A percentile compares a stretch with the other conserved stretches of the same genome.
Evolutionary conservation across 768 basidiomycete genomes (phyloP).

Genomic region (Xerocomus brunneocitrinus): DNA sequence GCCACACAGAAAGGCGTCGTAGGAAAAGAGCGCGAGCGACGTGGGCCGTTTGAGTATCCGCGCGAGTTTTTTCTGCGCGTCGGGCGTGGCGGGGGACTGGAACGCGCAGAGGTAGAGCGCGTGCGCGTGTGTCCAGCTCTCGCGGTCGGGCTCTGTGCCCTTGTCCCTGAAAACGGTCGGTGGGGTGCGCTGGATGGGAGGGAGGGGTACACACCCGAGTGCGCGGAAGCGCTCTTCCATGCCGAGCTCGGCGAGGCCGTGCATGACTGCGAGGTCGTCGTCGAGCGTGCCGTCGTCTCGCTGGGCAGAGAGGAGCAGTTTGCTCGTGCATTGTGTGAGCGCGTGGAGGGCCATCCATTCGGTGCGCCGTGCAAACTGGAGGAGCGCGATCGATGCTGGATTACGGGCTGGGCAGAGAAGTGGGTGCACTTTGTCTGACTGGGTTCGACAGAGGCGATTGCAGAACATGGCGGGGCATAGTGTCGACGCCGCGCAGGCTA

Average conservation of each 20-base stretch:
- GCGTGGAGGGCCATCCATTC: conserved; percentile 74
- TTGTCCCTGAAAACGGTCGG: conserved; percentile 25
- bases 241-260: conserved; percentile 65
- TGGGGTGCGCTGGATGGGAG: background rate
- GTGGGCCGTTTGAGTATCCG: conserved; percentile 47
- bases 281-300: conserved; percentile 33
- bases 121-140: conserved; percentile 65
- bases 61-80: conserved; percentile 55
- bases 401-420: conserved; percentile 75
- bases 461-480: conserved; percentile 70
- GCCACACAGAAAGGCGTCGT: conserved; percentile 68
- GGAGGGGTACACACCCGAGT: conserved; percentile 12
- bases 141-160: conserved; percentile 53
- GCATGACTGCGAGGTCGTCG: conserved; percentile 52
- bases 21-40: conserved; percentile 64
- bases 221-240: conserved; percentile 61
- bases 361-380: conserved; percentile 54
- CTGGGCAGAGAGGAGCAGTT: conserved; percentile 53
- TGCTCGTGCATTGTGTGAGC: conserved; percentile 59
- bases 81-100: conserved; percentile 45
- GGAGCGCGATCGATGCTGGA: conserved; percentile 56
- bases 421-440: conserved; percentile 61
- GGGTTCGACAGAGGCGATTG: conserved; percentile 68
- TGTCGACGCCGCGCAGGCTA: conserved; percentile 47
- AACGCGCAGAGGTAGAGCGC: conserved; percentile 58